Evolutionary conservation across 176 grass and related monocot genomes (phyloP), one percentile per base, ranked within the genome.

Genomic region (Oryza coarctata): DNA sequence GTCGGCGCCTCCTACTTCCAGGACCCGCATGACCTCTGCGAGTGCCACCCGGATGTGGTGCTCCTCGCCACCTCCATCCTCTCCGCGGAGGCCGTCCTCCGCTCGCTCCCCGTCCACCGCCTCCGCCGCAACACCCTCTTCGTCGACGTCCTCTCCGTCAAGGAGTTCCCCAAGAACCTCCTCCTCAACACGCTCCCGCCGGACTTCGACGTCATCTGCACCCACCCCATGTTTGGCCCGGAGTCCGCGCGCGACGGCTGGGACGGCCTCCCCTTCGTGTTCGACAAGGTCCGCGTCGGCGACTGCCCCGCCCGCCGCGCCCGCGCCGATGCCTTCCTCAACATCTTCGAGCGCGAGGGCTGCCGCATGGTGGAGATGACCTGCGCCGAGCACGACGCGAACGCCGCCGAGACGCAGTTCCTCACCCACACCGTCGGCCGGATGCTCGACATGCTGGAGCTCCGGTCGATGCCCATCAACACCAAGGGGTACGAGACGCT

Each of bases 191-290:
- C 9, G 22, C 89, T 97, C 11, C 94, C 94, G 0, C 67, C 29
- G 0, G 79, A 90, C 60, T 87, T 94, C 34, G 94, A 97, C 60
- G 82, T 97, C 84, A 27, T 97, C 58, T 97, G 94, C 71, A 94
- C 94, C 0, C 94, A 97, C 78, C 94, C 94, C 6, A 97, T 97
- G 94, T 97, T 92, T 44, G 91, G 94, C 2, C 94, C 94, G 12
- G 94, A 97, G 75, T 94, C 91, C 0, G 91, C 82, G 6, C 30
- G 85, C 70, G 36, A 80, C 70, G 85, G 94, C 72, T 97, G 94
- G 94, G 74, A 18, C 0, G 87, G 83, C 9, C 94, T 88, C 30
- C 89, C 89, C 0, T 87, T 97, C 70, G 87, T 92, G 4, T 94
- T 70, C 78, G 94, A 97, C 41, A 74, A 17, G 85, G 91, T 97